A percentile compares a stretch with the other conserved stretches of the same genome.
Conservation (phyloP, 2,329 filamentous ascomycete genomes). For the Penicillium brasilianum region DNA sequence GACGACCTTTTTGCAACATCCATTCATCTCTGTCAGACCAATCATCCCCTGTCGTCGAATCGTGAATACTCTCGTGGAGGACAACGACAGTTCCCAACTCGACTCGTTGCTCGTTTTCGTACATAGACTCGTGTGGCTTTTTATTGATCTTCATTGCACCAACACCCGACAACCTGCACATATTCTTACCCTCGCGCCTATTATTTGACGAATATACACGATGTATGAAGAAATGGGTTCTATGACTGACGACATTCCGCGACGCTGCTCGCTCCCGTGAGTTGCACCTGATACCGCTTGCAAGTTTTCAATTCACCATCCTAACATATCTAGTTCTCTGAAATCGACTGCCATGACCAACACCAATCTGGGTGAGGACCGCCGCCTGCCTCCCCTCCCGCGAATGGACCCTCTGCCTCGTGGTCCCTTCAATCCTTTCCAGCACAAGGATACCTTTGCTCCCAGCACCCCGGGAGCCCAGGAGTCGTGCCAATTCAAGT, state of each 20-base stretch:
- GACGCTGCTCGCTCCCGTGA: slow-evolving; percentile 46
- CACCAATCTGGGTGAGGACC: slow-evolving; percentile 41
- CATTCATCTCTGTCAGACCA: background rate
- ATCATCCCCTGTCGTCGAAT: slow-evolving; percentile 3
- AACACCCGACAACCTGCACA: slow-evolving; percentile 13
- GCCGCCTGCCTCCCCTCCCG: slow-evolving; percentile 45
- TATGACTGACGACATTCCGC: slow-evolving; percentile 36
- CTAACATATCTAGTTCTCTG: slow-evolving; percentile 22
- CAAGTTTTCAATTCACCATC: background rate
- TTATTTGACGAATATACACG: slow-evolving; percentile 20
- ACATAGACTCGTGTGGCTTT: slow-evolving; percentile 23
- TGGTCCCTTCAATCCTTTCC: slow-evolving; percentile 46
- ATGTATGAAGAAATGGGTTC: slow-evolving; percentile 41
- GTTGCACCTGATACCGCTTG: slow-evolving; percentile 8
- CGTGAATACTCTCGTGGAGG: slow-evolving; percentile 13
- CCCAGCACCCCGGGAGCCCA: slow-evolving; percentile 42
- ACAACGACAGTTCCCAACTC: slow-evolving; percentile 4
- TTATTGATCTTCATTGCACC: background rate
- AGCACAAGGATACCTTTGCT: slow-evolving; percentile 33
- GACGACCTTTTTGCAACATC: slow-evolving; percentile 5
- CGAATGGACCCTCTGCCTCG: slow-evolving; percentile 44
- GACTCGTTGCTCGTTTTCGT: slow-evolving; percentile 9
- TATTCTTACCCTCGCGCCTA: slow-evolving; percentile 16
- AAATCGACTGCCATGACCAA: slow-evolving; percentile 26
- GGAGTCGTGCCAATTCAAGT: slow-evolving; percentile 42